Base-by-base conservation (phyloP, 768 basidiomycete species). In the Daedaleopsis sinensis region DNA sequence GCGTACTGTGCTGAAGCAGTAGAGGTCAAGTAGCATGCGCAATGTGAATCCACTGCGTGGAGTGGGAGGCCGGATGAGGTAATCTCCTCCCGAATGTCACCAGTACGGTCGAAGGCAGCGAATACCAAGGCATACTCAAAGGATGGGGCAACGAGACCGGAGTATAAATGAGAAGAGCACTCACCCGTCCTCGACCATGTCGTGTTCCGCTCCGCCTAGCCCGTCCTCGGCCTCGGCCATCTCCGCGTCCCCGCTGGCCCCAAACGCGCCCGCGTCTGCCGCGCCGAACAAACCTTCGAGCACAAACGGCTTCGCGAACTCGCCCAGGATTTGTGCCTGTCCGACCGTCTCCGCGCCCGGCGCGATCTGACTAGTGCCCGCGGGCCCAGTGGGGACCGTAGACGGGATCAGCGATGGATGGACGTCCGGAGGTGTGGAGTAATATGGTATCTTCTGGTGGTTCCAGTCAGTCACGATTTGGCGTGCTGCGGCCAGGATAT, bases 391-490 rank as follows among this genome's bases (percentile, higher is more conserved):
- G 0, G 69, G 58, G 11, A 76, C 68, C 13, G 71, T 76, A 0
- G 81, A 76, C 6, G 91, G 89, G 58, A 93, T 80, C 36, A 84
- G 80, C 0, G 92, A 93, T 0, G 93, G 89, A 71, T 96, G 93
- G 2, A 92, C 72, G 9, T 78, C 69, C 0, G 96, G 95, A 10
- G 95, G 94, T 1, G 78, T 72, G 5, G 94, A 92, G 76, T 82
- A 92, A 76, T 93, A 98, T 0, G 93, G 90, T 12, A 98, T 96
- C 70, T 94, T 96, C 72, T 97, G 94, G 59, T 93, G 86, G 68
- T 98, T 98, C 96, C 96, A 99, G 71, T 99, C 95, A 52, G 80
- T 84, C 1, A 98, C 74, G 23, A 98, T 82, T 15, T 89, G 86
- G 36, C 93, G 87, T 0, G 96, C 94, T 0, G 94, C 84, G 7